phyloP scores from a whole-genome alignment of 1,284 basidiomycete genomes.

The Malassezia yamatoensis region DNA sequence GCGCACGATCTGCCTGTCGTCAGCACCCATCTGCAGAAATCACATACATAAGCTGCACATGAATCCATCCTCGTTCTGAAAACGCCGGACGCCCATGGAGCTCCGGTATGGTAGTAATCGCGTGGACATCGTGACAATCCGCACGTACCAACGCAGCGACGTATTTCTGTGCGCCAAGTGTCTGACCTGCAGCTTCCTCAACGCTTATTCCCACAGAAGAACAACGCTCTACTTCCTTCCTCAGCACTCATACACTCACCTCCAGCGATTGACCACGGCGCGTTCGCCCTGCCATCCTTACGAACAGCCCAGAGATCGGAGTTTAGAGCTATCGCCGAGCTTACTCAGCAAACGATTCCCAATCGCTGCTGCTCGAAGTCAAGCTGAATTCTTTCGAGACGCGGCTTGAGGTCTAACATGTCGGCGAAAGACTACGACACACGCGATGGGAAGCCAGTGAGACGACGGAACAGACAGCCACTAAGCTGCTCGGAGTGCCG shows the following conservation, averaged over 20 bases:
- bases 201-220: slow-evolving; percentile 2
- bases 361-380: too few species aligned
- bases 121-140: slow-evolving; percentile 75
- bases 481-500: slow-evolving; percentile 37
- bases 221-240: neutral
- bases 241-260: slow-evolving; percentile 13
- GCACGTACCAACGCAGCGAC: slow-evolving; percentile 72
- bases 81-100: slow-evolving; percentile 3
- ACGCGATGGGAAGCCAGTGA: neutral
- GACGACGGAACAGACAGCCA: slow-evolving; percentile 31
- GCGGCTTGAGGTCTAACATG: too few species aligned
- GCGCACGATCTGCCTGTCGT: slow-evolving; percentile 54
- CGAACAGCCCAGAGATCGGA: neutral
- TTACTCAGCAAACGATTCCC: neutral
- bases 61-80: slow-evolving; percentile 10
- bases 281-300: slow-evolving; percentile 17
- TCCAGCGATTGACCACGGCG: slow-evolving; percentile 29
- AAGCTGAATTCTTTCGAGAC: too few species aligned
- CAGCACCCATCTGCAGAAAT: slow-evolving; percentile 56
- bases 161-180: slow-evolving; percentile 90
- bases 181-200: slow-evolving; percentile 60
- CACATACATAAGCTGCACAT: slow-evolving; percentile 20
- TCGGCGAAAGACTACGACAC: neutral
- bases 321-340: neutral
- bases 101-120: slow-evolving; percentile 60